Evolutionary conservation across 169 alveolate species (phyloP), one percentile per base, ranked within the genome.

Genomic region (Eimeria sp.): DNA sequence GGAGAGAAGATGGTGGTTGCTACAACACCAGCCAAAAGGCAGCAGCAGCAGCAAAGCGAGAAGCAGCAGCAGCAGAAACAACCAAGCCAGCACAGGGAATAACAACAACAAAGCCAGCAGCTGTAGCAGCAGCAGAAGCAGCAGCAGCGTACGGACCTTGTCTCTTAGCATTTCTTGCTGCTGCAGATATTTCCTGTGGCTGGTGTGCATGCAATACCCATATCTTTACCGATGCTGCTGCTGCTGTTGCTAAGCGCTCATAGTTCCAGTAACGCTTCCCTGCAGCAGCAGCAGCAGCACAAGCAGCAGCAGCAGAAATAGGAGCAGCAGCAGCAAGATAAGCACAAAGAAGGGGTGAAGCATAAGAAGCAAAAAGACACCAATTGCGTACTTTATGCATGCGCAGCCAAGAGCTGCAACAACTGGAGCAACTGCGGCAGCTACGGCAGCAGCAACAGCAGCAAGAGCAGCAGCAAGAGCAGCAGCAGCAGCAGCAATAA

Each of bases 231-330:
- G 91, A 78, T 54, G 87, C 78, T 10, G 95, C 95, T 5, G 95
- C 95, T 45, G 95, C 95, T 16, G 95, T 92, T 27, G 95, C 95
- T n/a, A 92, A 84, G 18, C 95, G 95, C 84, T 92, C 95, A 57
- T 75, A 34, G 40, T 57, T 47, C 95, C 95, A 92, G 73, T 51
- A 82, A 22, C 90, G 90, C 25, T 75, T 72, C 75, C 90, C 90
- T 82, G 90, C 67, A 82, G 90, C 88, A 45, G 88, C 88, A 76
- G 88, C 88, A 76, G 87, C 87, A 76, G 87, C 63, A 76, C 43
- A 16, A 76, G 61, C 87, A 76, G 61, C 61, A 54, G 61, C 61
- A 54, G 61, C 16, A 54, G n/a, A n/a, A n/a, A n/a, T n/a, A n/a
- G n/a, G n/a, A n/a, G 61, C 61, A 54, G 61, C 16, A 7, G 61